These are phyloP conservation scores for Solanum paucissectum DNA, from an alignment of 257 asterid genomes.

Conservation along the genomic window DNA sequence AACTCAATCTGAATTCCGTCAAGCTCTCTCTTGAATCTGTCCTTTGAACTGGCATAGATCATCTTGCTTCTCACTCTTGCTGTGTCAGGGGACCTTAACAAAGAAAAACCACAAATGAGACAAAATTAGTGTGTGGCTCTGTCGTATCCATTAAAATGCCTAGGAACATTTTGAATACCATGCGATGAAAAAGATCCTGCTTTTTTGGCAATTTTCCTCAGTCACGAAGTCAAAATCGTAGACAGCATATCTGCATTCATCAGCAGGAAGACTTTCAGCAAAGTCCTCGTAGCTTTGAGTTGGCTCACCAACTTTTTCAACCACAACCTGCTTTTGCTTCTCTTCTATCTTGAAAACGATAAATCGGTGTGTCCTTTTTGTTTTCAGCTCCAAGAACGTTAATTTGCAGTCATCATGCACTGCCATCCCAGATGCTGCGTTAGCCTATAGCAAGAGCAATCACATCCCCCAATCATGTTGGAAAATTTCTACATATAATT, in stretches of 20 bases:
- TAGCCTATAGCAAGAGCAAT: background rate
- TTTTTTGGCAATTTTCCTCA: background rate
- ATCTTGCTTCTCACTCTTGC: conserved; percentile 52
- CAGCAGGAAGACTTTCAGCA: background rate
- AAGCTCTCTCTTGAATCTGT: conserved; percentile 39
- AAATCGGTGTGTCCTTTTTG: background rate
- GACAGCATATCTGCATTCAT: background rate
- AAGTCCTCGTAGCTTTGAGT: background rate
- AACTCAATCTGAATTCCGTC: conserved; percentile 48
- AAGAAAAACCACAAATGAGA: background rate
- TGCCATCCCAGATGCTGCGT: background rate
- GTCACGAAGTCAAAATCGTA: background rate
- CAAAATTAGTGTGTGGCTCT: background rate
- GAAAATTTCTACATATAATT: background rate
- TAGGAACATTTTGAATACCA: conserved; percentile 18
- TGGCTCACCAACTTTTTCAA: background rate
- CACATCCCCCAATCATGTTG: background rate
- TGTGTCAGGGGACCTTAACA: conserved; percentile 48
- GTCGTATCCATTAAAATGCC: background rate
- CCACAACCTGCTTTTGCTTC: background rate
- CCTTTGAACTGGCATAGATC: conserved; percentile 43
- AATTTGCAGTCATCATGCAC: background rate
- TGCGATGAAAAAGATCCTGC: conserved; percentile 44
- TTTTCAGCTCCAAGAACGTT: background rate
- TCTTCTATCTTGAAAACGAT: background rate